Evolutionary conservation across 306 rosid genomes (phyloP).

Genomic region (Sophora flavescens): DNA sequence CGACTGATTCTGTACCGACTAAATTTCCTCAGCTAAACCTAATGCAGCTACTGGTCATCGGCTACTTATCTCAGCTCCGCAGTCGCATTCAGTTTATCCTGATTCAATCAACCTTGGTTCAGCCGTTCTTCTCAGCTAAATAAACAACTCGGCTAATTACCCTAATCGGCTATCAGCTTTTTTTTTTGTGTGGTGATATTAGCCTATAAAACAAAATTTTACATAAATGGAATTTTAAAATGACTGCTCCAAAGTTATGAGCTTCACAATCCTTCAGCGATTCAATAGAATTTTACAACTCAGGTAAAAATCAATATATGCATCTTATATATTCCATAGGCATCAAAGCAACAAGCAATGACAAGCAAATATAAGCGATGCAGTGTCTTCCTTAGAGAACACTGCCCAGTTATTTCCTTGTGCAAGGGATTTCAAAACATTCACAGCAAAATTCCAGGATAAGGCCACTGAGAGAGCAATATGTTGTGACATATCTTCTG

Average conservation of each 20-base stretch:
- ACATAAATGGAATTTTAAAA: slow-evolving; percentile 15
- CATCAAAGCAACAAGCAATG: slow-evolving; percentile 21
- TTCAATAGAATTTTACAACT: too few species aligned
- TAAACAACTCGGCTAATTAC: too few species aligned
- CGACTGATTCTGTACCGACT: too few species aligned
- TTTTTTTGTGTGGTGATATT: too few species aligned
- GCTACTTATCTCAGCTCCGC: too few species aligned
- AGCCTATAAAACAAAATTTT: slow-evolving; percentile 8
- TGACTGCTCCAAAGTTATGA: background rate
- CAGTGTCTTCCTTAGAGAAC: slow-evolving; percentile 68
- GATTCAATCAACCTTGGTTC: too few species aligned
- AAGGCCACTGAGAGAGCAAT: slow-evolving; percentile 62
- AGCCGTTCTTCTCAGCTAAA: too few species aligned
- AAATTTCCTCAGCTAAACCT: too few species aligned
- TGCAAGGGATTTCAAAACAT: slow-evolving; percentile 72
- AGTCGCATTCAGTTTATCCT: too few species aligned
- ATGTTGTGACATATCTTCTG: slow-evolving; percentile 73
- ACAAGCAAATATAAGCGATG: slow-evolving; percentile 1
- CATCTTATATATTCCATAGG: background rate
- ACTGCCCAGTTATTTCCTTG: slow-evolving; percentile 70
- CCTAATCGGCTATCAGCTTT: too few species aligned
- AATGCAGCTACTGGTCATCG: too few species aligned
- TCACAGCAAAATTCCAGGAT: slow-evolving; percentile 74
- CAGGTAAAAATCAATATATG: too few species aligned
- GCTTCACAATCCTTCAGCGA: background rate